Conservation (phyloP, 177 flowering plant species). For the Vitis hybrid region DNA sequence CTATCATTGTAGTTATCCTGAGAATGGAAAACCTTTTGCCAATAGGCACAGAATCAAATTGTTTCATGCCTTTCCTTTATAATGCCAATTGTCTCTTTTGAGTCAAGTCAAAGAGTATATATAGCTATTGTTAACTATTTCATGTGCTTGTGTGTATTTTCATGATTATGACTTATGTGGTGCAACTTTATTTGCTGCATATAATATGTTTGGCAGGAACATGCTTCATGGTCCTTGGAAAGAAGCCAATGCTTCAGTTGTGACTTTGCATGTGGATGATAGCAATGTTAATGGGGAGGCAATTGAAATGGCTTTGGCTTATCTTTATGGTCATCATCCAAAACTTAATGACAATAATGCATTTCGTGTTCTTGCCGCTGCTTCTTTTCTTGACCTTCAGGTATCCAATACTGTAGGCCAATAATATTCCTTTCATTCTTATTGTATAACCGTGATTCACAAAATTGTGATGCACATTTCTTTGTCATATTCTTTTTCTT, state of each 20-base stretch:
- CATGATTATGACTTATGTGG: neutral
- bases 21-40: too few species aligned
- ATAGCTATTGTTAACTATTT: too few species aligned
- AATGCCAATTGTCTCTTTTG: too few species aligned
- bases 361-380: constrained; percentile 96
- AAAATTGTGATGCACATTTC: neutral
- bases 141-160: neutral
- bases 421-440: neutral
- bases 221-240: constrained; percentile 99
- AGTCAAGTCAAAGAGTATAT: too few species aligned
- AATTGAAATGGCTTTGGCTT: constrained; percentile 81
- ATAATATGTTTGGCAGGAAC: constrained; percentile 54
- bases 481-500: neutral
- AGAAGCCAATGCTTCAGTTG: constrained; percentile 74
- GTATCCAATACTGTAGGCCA: constrained; percentile 29
- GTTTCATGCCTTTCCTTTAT: too few species aligned
- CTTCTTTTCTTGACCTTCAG: constrained; percentile 98
- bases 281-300: constrained; percentile 85
- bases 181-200: neutral
- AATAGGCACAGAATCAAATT: too few species aligned
- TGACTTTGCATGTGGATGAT: constrained; percentile 86
- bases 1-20: too few species aligned
- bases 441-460: neutral
- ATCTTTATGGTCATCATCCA: constrained; percentile 91
- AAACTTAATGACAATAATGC: constrained; percentile 90